phyloP scores from a whole-genome alignment of 75 land plant species.

The Adiantum capillusveneris region DNA sequence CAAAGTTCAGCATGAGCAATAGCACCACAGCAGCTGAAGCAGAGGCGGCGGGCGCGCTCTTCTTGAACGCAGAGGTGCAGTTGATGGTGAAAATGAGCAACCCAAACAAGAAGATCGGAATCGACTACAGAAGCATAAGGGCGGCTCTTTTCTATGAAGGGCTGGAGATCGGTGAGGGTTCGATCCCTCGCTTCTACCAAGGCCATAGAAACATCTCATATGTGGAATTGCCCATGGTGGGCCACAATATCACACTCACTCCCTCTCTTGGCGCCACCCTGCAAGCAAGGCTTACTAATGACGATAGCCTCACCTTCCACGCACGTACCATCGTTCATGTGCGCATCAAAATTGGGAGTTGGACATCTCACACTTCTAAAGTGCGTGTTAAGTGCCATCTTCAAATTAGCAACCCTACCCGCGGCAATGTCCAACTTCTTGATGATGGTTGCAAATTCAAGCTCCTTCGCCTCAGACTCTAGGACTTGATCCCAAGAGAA shows the following conservation, averaged over 20 bases:
- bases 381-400: slow-evolving; percentile 16
- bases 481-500: no score
- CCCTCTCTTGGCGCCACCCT: no score
- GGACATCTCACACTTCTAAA: neutral
- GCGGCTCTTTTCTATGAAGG: slow-evolving; percentile 8
- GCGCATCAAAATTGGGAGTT: slow-evolving; percentile 13
- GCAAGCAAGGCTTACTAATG: neutral
- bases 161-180: slow-evolving; percentile 4
- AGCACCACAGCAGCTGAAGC: no score
- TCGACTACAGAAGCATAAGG: slow-evolving; percentile 19
- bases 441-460: no score
- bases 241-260: no score
- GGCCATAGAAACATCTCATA: slow-evolving; percentile 19
- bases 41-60: no score
- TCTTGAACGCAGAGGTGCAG: slow-evolving; percentile 10
- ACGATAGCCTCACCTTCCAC: slow-evolving; percentile 11
- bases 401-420: no score
- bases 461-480: no score
- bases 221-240: neutral
- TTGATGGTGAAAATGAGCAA: slow-evolving; percentile 13
- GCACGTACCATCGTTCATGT: slow-evolving; percentile 5
- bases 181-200: slow-evolving; percentile 23
- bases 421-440: no score
- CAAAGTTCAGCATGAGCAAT: neutral
- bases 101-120: slow-evolving; percentile 28